Conservation (phyloP, 1,139 yeast genomes). For the Kodamaea sp. region DNA sequence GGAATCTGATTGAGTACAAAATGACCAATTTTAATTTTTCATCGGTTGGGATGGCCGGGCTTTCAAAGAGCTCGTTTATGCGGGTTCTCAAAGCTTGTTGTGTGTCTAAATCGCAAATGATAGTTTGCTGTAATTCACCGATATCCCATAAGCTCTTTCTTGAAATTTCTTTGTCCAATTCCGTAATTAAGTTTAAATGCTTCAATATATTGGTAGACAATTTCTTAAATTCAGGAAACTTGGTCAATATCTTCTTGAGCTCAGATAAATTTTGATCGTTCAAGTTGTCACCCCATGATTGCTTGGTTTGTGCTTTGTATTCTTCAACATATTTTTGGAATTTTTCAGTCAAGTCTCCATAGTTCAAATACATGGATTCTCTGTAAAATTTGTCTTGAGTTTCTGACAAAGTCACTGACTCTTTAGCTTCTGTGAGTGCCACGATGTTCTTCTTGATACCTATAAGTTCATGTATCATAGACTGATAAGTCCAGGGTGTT, state of each 20-base stretch:
- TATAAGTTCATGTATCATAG: constrained; percentile 92
- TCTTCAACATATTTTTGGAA: constrained; percentile 83
- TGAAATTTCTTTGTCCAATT: constrained; percentile 71
- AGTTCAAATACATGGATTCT: constrained; percentile 83
- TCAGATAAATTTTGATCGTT: constrained; percentile 73
- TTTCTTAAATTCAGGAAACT: constrained; percentile 89
- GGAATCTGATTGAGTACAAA: constrained; percentile 69
- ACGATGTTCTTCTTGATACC: constrained; percentile 84
- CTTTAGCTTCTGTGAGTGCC: constrained; percentile 53
- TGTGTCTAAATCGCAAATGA: constrained; percentile 61
- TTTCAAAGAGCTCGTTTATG: constrained; percentile 30
- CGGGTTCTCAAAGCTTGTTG: constrained; percentile 30
- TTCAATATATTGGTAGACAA: constrained; percentile 88
- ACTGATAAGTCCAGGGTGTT: constrained; percentile 97
- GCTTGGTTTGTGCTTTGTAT: constrained; percentile 79
- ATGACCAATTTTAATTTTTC: constrained; percentile 56
- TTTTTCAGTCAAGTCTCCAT: constrained; percentile 91
- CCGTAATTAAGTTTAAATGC: constrained; percentile 88
- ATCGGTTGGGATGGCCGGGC: constrained; percentile 24
- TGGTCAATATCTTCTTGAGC: constrained; percentile 85
- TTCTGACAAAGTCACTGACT: constrained; percentile 54
- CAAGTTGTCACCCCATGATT: constrained; percentile 58
- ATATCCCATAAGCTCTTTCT: constrained; percentile 71
- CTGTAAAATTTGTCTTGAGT: constrained; percentile 71
- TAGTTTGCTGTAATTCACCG: constrained; percentile 85